Evolutionary conservation across 78 protist species (phyloP).

Genomic region (Blattamonas nauphoetae): DNA sequence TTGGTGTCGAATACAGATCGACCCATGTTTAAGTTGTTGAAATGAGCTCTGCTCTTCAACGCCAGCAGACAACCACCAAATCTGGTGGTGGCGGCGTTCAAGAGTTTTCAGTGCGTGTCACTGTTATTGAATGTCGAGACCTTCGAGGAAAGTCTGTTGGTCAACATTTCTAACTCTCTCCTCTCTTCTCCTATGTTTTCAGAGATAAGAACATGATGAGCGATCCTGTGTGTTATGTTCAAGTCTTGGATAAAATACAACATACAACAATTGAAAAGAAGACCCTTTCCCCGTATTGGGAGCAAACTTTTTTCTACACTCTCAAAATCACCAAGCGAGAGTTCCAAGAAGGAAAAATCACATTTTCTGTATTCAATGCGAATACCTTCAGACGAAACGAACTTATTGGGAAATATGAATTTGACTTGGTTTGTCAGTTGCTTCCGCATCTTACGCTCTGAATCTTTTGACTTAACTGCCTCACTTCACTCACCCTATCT

Average conservation of each 20-base stretch:
- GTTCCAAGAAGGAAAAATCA: background rate
- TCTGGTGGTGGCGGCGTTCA: background rate
- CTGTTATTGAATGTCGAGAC: background rate
- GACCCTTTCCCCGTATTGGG: background rate
- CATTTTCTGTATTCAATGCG: constrained; percentile 23
- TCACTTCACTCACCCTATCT: no score
- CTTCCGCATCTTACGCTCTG: background rate
- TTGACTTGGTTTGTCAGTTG: constrained; percentile 18
- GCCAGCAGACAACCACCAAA: background rate
- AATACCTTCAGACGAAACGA: constrained; percentile 29
- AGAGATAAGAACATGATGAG: constrained; percentile 7
- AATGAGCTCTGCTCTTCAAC: background rate
- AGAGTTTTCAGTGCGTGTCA: background rate
- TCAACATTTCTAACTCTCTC: background rate
- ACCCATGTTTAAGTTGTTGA: no score
- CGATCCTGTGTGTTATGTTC: constrained; percentile 9
- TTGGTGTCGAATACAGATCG: no score
- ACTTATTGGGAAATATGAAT: constrained; percentile 27
- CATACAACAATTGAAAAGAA: constrained; percentile 15
- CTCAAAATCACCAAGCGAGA: constrained; percentile 14
- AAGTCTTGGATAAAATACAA: background rate
- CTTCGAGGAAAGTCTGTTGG: background rate
- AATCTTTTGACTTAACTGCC: background rate
- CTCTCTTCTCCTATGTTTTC: background rate
- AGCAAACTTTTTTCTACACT: background rate